Evolutionary conservation across 306 rosid genomes (phyloP), one percentile per base, ranked within the genome.

Genomic region (Psophocarpus tetragonolobus): DNA sequence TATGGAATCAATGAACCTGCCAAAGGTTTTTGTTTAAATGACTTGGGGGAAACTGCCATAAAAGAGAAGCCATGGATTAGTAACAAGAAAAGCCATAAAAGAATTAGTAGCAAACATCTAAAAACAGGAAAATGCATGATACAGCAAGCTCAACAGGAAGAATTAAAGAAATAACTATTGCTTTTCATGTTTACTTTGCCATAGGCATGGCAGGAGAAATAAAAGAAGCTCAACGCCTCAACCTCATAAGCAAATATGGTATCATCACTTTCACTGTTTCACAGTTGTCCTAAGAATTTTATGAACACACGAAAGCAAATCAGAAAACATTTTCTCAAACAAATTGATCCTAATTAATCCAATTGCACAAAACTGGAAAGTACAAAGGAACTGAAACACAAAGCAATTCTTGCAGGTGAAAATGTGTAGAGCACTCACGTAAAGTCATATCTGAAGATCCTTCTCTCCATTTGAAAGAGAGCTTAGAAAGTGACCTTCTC

Each of bases 401-500:
- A 72, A 21, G 56, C 58, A 50, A 33, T 21, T 13, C 21, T 42
- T 6, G 2, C 27, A n/a, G 35, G 39, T 1, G 0, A 7, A 60
- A 42, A 68, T 42, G 74, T 24, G 0, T 35, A 58, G 60, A 71
- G 61, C 60, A 87, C 97, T 92, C 90, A 94, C 99, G 48, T 54
- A 74, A 81, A 21, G 76, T 67, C 35, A 58, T 71, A 61, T 92
- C 99, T 6, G 87, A 41, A 45, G 82, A 74, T 26, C 91, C 92
- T 85, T 92, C 97, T 85, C 78, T 88, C 88, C 85, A 86, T 83
- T 95, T 95, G 68, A 92, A 95, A n/a, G 99, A 95, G 27, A 87
- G 88, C 73, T 78, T 94, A 4, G 92, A 88, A 35, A 86, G 82
- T 1, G 81, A 67, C 60, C 83, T 95, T 68, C 84, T 90, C 68